A percentile compares a stretch with the other conserved stretches of the same genome.
phyloP scores from a whole-genome alignment of 306 rosid genomes.

The Delonix regia region DNA sequence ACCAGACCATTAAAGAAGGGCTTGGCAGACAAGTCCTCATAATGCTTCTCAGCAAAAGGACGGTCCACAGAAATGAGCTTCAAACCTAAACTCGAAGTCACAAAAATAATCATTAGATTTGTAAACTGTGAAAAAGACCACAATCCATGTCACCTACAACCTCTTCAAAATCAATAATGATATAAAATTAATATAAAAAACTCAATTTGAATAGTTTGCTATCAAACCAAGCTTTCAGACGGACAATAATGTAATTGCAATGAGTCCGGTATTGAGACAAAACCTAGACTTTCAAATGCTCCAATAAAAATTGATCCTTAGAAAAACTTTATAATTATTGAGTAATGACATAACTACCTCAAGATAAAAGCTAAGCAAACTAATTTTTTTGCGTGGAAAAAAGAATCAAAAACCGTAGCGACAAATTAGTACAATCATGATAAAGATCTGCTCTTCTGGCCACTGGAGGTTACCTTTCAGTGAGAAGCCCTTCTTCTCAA shows the following conservation, averaged over 20 bases:
- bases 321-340: neutral
- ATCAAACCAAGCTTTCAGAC: neutral
- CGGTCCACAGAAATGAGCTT: constrained; percentile 78
- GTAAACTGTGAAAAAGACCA: neutral
- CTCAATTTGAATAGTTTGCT: neutral
- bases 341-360: neutral
- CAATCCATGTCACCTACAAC: neutral
- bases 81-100: constrained; percentile 60
- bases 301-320: neutral
- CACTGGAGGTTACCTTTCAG: constrained; percentile 59
- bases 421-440: neutral
- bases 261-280: neutral
- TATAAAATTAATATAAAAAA: neutral
- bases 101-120: neutral
- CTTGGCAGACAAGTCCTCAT: constrained; percentile 85
- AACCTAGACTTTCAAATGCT: neutral
- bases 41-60: constrained; percentile 87
- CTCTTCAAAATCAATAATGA: neutral
- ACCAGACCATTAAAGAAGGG: constrained; percentile 89
- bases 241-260: neutral
- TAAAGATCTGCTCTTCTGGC: neutral
- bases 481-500: constrained; percentile 93
- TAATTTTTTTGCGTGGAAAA: neutral
- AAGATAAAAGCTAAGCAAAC: neutral
- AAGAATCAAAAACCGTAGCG: neutral